Base-by-base conservation (phyloP, 371 early-diverging fungal species). In the Zychaea mexicana region DNA sequence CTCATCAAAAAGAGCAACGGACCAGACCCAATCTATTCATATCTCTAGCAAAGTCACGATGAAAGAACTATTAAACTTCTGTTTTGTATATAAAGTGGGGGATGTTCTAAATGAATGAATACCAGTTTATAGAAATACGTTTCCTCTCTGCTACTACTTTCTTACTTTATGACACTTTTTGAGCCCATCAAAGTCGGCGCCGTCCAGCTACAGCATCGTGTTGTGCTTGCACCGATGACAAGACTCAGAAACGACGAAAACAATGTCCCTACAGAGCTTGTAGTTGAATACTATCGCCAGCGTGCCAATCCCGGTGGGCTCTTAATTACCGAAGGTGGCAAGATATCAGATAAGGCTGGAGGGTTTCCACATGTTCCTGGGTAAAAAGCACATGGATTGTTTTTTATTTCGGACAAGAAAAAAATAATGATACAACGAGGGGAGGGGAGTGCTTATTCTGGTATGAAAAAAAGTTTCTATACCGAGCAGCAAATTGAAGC, bases 281-380 rank as follows among this genome's bases (percentile, higher is more conserved):
- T 72, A 47, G 75, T 67, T 7, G 78, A 82, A 55, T 85, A 88
- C 64, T 90, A 88, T 60, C 66, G 38, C 6, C 88, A 90, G 66
- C 77, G 90, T 47, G 79, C 86, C 2, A 74, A 77, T n/a, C 39
- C 36, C 17, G 86, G 86, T 33, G 88, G 87, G 27, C 64, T 90
- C 3, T 59, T 87, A 38, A 76, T 90, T 27, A 72, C 82, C 21
- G 90, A 88, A 71, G 90, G 79, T 53, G 19, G 80, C 85, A 0
- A 73, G 7, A 42, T 42, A 17, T 42, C 42, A 42, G 15, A 42
- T 7, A 15, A 42, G 3, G 42, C 42, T 7, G 42, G 42, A 17
- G 42, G 42, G 4, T 42, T 12, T 15, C 6, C 42, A 17, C 13
- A n/a, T 42, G 15, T 4, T 42, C 42, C 42, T 42, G 42, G 17